A percentile compares a stretch with the other conserved stretches of the same genome.
Conservation (phyloP, 2,329 filamentous ascomycete species). For the Fusarium citri region DNA sequence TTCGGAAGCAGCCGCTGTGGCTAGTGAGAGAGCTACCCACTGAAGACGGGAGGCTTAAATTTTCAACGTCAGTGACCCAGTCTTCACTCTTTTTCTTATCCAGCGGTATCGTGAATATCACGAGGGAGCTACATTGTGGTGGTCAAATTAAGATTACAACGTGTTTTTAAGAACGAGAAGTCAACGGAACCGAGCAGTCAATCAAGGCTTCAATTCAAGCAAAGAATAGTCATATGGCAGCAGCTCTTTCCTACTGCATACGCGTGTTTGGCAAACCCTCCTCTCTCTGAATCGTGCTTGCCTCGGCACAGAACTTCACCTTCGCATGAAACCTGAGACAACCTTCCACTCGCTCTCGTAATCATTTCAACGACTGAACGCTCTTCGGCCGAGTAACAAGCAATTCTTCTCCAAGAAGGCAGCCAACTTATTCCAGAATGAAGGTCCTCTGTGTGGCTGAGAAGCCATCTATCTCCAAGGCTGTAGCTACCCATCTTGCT, state of each 20-base stretch:
- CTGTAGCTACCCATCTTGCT: slow-evolving; percentile 88
- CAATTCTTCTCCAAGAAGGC: background rate
- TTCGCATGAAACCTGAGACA: slow-evolving; percentile 29
- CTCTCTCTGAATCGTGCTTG: slow-evolving; percentile 26
- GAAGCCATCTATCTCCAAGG: slow-evolving; percentile 94
- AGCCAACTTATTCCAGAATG: slow-evolving; percentile 50
- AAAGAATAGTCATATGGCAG: slow-evolving; percentile 16
- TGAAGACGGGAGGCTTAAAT: slow-evolving; percentile 26
- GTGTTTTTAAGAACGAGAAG: background rate
- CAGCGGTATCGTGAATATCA: slow-evolving; percentile 17
- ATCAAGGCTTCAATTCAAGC: background rate
- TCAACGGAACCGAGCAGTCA: background rate
- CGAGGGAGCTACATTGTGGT: slow-evolving; percentile 5
- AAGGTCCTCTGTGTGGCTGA: slow-evolving; percentile 68
- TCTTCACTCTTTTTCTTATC: slow-evolving; percentile 1
- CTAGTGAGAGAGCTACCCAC: slow-evolving; percentile 34
- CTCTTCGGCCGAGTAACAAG: background rate
- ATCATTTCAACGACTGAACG: slow-evolving; percentile 1
- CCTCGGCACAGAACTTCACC: slow-evolving; percentile 16
- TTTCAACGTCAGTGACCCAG: slow-evolving; percentile 21
- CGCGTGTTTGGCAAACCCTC: slow-evolving; percentile 8
- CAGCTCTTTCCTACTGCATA: slow-evolving; percentile 18
- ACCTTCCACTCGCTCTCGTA: slow-evolving; percentile 10
- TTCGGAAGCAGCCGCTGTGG: slow-evolving; percentile 43
- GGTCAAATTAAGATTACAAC: background rate